Conservation (phyloP, 208 protist genomes). For the Kentomonas sorsogonicus region DNA sequence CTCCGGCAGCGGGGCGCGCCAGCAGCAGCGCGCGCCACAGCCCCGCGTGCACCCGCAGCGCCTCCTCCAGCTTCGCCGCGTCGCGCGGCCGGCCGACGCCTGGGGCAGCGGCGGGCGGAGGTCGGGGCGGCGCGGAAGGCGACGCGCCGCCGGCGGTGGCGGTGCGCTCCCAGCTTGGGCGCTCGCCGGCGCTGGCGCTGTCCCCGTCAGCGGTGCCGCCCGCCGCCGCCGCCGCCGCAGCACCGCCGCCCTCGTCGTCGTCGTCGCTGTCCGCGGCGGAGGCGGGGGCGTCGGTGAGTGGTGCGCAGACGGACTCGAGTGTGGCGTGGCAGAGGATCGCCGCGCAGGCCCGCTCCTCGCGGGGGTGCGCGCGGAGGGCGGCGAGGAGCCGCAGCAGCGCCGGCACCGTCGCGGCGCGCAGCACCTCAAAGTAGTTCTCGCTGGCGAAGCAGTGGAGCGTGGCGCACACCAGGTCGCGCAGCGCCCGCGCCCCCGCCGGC, state of each 20-base stretch:
- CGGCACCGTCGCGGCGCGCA: constrained; percentile 15
- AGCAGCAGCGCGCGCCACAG: too few relatives aligned
- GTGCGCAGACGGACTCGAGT: background rate
- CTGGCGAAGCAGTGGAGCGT: constrained; percentile 19
- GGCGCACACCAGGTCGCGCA: constrained; percentile 16
- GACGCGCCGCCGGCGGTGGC: too few relatives aligned
- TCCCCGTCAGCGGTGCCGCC: background rate
- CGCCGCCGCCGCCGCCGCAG: background rate
- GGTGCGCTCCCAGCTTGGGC: too few relatives aligned
- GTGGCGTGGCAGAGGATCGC: constrained; percentile 3
- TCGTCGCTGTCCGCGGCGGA: background rate
- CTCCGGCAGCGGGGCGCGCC: too few relatives aligned
- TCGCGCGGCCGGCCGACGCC: too few relatives aligned
- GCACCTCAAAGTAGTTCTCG: constrained; percentile 22
- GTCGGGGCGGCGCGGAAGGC: too few relatives aligned
- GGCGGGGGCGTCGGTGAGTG: background rate
- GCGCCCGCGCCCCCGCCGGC: background rate
- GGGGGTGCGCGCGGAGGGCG: constrained; percentile 15
- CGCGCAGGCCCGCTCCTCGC: background rate
- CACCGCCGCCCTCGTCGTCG: background rate
- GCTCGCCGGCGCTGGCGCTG: background rate
- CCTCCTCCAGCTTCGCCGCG: too few relatives aligned
- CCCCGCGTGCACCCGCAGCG: too few relatives aligned
- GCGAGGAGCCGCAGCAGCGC: constrained; percentile 32
- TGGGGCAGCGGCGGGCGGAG: too few relatives aligned